Conservation (phyloP, 441 rosid species). For the Populus hybrid region DNA sequence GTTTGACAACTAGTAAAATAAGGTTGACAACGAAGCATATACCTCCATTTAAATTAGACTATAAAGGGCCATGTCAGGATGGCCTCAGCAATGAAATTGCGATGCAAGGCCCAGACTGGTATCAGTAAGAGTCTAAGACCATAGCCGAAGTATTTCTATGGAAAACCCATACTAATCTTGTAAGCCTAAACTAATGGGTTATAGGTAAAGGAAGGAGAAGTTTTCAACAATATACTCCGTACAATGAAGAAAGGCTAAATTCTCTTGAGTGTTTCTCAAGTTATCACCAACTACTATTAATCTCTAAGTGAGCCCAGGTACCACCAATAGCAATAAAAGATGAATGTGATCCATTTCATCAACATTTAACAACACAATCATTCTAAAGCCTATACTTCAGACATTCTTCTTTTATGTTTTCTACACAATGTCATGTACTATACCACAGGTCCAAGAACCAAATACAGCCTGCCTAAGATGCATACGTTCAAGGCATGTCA, state of each 20-base stretch:
- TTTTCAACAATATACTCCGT: too few relatives aligned
- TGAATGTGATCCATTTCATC: too few relatives aligned
- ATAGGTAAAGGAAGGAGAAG: neutral
- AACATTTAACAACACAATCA: too few relatives aligned
- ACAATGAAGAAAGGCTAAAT: too few relatives aligned
- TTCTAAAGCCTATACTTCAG: too few relatives aligned
- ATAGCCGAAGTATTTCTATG: neutral
- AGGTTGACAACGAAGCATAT: neutral
- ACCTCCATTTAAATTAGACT: neutral
- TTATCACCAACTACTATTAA: too few relatives aligned
- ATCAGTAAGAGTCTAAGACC: neutral
- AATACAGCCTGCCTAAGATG: neutral
- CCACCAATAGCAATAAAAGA: too few relatives aligned
- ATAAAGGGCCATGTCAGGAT: neutral
- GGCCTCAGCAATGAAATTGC: neutral
- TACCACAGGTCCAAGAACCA: neutral
- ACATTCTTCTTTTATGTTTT: neutral
- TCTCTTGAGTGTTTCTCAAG: too few relatives aligned
- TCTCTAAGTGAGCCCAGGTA: too few relatives aligned
- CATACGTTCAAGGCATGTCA: neutral
- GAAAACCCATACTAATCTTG: neutral
- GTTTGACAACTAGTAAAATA: neutral
- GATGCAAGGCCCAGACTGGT: neutral
- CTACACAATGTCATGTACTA: neutral
- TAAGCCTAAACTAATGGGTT: neutral